Evolutionary conservation across 345 rosid genomes (phyloP), one percentile per base, ranked within the genome.

Genomic region (Brassica rapa): DNA sequence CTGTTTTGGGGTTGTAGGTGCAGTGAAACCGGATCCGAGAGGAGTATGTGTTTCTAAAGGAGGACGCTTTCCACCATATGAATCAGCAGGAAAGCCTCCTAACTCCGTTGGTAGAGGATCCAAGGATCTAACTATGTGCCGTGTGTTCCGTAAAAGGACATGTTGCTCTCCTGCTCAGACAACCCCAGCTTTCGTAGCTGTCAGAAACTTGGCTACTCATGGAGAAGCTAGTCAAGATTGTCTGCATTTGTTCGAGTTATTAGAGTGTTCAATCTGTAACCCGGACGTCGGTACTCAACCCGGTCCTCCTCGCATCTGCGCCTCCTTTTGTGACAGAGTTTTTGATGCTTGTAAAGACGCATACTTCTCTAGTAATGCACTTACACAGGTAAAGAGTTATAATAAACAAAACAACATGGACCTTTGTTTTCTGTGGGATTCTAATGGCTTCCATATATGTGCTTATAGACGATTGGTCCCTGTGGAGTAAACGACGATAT

Each of bases 191-290:
- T 86, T 88, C 72, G 67, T 96, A 74, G 85, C 98, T 30, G 77
- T 88, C 23, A 85, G 97, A 85, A 90, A 84, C 85, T 83, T 96
- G 69, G 91, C 95, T 77, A 84, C 87, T 56, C 83, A 87, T 21
- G 99, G 96, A 59, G 98, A 93, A 80, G 98, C 94, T 57, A 85
- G 79, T 55, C 82, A 85, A 70, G 98, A 90, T 61, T 96, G 99
- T 41, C 79, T 88, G 82, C 86, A 89, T 12, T 73, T 91, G 63
- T 96, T 93, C 86, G 99, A 96, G 77, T 82, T 89, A 79, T 73
- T 93, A 85, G 99, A 96, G 85, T 96, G 98, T 76, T 91, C 99
- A 21, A 87, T 93, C 63, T 96, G 99, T 24, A 96, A 96, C 76
- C 99, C 98, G 1, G 78, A 27, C 8, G 81, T 93, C 33, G 99